Conservation (phyloP, 2,329 filamentous ascomycete genomes). For the Amylocarpus encephaloides region DNA sequence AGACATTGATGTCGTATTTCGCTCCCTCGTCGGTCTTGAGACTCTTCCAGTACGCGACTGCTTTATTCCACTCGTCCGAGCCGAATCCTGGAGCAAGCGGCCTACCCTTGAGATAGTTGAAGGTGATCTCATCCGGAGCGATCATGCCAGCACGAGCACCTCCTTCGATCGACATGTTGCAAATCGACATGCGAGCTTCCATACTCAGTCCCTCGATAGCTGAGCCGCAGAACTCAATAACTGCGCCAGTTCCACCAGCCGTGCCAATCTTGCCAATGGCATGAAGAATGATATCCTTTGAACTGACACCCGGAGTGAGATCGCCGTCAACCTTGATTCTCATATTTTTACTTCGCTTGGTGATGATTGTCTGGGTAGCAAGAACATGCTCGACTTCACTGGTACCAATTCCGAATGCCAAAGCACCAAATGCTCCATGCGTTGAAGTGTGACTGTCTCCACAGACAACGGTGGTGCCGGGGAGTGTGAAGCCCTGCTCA, state of each 20-base stretch:
- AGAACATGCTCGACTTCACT: constrained; percentile 98
- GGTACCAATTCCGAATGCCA: constrained; percentile 96
- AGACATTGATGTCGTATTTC: constrained; percentile 82
- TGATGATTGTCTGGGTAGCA: constrained; percentile 91
- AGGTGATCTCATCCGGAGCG: constrained; percentile 87
- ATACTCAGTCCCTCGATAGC: constrained; percentile 86
- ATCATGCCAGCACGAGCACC: constrained; percentile 96
- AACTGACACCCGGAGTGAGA: constrained; percentile 83
- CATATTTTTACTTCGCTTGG: constrained; percentile 97
- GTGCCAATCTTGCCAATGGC: constrained; percentile 93
- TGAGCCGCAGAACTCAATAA: constrained; percentile 96
- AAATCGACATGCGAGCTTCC: constrained; percentile 98
- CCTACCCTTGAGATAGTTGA: constrained; percentile 88
- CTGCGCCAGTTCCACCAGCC: constrained; percentile 85
- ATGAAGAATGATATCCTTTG: constrained; percentile 91
- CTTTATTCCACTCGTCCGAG: constrained; percentile 84
- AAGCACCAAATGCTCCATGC: constrained; percentile 89
- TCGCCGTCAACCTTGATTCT: constrained; percentile 90
- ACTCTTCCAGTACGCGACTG: constrained; percentile 79
- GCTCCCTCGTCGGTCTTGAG: constrained; percentile 82
- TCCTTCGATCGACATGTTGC: constrained; percentile 98
- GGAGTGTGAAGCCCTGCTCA: constrained; percentile 97
- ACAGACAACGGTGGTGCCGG: constrained; percentile 93
- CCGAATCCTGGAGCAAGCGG: constrained; percentile 81
- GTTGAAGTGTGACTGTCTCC: constrained; percentile 98